These are phyloP conservation scores for Digitaria exilis DNA, from an alignment of 202 grass and related monocot genomes.

Conservation along the genomic window DNA sequence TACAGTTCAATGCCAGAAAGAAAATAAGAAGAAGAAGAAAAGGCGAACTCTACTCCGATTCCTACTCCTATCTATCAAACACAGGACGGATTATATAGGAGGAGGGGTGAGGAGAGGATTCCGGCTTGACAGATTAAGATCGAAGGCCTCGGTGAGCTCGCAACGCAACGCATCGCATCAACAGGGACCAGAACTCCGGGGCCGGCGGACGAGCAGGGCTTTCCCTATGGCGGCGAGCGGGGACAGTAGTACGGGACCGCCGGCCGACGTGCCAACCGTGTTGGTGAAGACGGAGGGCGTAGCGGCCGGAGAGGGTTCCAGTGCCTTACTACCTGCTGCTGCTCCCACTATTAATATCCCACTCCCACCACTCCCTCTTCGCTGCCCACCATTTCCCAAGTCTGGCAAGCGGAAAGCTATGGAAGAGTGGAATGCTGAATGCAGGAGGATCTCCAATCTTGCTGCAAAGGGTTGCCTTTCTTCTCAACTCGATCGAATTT, in stretches of 20 bases:
- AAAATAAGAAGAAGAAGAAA: too few species aligned
- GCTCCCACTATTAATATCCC: not conserved
- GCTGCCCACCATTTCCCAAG: not conserved
- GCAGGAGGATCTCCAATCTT: not conserved
- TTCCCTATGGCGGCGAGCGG: not conserved
- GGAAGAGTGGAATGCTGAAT: not conserved
- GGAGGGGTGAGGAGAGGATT: too few species aligned
- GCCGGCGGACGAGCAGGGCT: not conserved
- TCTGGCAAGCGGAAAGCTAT: not conserved
- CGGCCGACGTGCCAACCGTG: too few species aligned
- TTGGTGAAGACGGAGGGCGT: not conserved
- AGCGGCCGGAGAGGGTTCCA: not conserved
- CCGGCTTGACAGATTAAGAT: too few species aligned
- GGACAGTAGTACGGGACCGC: not conserved
- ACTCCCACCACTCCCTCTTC: not conserved
- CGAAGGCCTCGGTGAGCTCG: too few species aligned
- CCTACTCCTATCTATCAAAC: too few species aligned
- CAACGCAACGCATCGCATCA: too few species aligned
- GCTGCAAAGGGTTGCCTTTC: constrained; percentile 1
- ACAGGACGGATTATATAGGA: too few species aligned
- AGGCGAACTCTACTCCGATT: too few species aligned
- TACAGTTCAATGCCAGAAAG: too few species aligned
- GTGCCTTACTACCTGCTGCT: not conserved
- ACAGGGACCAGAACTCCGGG: too few species aligned
- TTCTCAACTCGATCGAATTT: not conserved